Evolutionary conservation across 371 early-diverging fungal species (phyloP), one percentile per base, ranked within the genome.

Genomic region (Saksenaea vasiformis): DNA sequence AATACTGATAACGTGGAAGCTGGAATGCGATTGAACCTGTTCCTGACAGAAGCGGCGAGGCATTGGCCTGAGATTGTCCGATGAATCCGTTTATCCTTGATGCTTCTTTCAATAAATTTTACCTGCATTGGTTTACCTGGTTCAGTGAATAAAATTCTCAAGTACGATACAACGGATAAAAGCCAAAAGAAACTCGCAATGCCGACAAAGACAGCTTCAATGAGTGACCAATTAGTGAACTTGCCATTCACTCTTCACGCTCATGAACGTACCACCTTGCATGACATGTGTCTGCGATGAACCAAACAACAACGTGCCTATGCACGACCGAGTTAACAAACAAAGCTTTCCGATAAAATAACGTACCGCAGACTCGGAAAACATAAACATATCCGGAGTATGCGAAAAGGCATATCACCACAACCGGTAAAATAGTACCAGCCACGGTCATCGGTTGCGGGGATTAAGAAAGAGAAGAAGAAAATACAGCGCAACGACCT

Each of bases 321-420:
- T 14, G 54, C 13, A 34, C 14, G 11, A 39, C 39, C 11, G 39
- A 47, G 51, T 15, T 8, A 15, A 5, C 4, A 22, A 62, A 43
- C 15, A 22, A n/a, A 43, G 10, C 24, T 10, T 11, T 14, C 34
- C 5, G 11, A 26, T 34, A 27, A 9, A 38, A 22, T n/a, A 0
- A 68, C 70, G 53, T 78, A 86, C 87, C 74, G 60, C 85, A 83
- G 15, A 82, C 65, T 15, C 84, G 78, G 56, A 82, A 77, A 5
- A 80, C 77, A 53, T 80, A 84, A 58, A 76, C 71, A 56, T 84
- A 86, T 73, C 84, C 84, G 11, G 77, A 68, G 62, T 81, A 81
- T 0, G 69, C 67, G 19, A 81, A 26, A 54, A 81, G 44, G 26
- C 74, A 77, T 28, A 66, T 58, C 1, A 74, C 77, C 2, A 78